Percentiles rank a stretch among this genome's conserved stretches.
phyloP scores from a whole-genome alignment of 495 filamentous ascomycete species.

The Trichoderma asperelloides region DNA sequence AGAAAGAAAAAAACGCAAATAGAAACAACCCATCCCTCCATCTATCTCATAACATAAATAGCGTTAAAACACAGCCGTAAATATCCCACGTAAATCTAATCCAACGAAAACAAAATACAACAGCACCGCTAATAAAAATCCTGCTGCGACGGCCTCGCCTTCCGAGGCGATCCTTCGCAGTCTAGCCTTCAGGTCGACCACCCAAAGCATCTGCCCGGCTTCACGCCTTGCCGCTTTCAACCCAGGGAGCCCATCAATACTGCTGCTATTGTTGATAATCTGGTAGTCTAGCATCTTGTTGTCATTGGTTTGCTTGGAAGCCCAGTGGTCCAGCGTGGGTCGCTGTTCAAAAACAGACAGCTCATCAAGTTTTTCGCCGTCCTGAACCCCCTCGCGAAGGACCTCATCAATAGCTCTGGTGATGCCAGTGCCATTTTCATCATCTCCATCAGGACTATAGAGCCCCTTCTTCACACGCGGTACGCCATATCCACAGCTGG shows the following conservation, averaged over 20 bases:
- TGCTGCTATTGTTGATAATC: constrained; percentile 36
- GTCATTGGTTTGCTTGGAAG: constrained; percentile 28
- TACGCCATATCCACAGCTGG: constrained; percentile 49
- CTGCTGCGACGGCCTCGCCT: constrained; percentile 11
- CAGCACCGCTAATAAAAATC: constrained; percentile 13
- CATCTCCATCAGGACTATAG: constrained; percentile 9
- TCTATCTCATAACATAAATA: constrained; percentile 4
- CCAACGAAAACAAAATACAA: constrained; percentile 12
- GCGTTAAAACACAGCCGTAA: not conserved
- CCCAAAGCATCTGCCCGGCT: constrained; percentile 12
- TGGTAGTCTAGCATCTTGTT: constrained; percentile 38
- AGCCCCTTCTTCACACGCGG: constrained; percentile 27
- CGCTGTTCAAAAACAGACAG: constrained; percentile 32
- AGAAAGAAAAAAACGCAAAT: not conserved
- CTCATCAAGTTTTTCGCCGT: constrained; percentile 12
- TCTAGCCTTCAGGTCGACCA: constrained; percentile 11
- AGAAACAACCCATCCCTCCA: not conserved
- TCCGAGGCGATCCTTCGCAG: constrained; percentile 7
- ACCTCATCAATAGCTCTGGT: not conserved
- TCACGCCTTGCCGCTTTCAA: constrained; percentile 23
- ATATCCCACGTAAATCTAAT: not conserved
- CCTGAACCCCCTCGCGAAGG: constrained; percentile 9
- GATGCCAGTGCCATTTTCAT: constrained; percentile 5
- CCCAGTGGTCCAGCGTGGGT: constrained; percentile 37
- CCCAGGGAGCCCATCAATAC: constrained; percentile 46